phyloP scores from a whole-genome alignment of 306 rosid species.

The Arachis hypogaea region DNA sequence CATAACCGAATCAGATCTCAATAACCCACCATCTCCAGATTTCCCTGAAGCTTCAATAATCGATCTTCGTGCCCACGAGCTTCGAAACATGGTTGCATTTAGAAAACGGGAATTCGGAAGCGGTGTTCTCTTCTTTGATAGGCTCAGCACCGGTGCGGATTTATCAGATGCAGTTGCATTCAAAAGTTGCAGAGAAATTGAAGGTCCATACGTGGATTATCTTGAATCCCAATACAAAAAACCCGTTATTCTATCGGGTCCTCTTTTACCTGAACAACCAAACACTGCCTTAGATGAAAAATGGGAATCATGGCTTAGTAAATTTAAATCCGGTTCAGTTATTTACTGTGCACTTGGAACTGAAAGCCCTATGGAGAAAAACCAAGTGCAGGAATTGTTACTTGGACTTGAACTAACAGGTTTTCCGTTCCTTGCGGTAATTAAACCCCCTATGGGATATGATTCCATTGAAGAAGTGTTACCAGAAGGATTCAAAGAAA shows the following conservation, averaged over 20 bases:
- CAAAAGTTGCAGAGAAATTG: conserved; percentile 41
- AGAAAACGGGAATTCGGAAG: neutral
- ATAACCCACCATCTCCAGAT: conserved; percentile 1
- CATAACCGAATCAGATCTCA: conserved; percentile 22
- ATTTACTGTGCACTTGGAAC: conserved; percentile 40
- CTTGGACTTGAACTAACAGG: conserved; percentile 43
- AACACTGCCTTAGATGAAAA: conserved; percentile 26
- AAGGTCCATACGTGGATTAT: conserved; percentile 31
- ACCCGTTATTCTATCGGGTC: conserved; percentile 39
- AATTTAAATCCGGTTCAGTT: conserved; percentile 32
- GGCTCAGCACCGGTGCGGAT: neutral
- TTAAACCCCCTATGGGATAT: conserved; percentile 24
- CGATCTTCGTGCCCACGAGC: conserved; percentile 31
- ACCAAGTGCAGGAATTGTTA: conserved; percentile 31
- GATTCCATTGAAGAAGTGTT: conserved; percentile 32
- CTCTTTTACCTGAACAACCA: conserved; percentile 29
- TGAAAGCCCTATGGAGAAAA: conserved; percentile 13
- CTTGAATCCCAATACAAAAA: conserved; percentile 13
- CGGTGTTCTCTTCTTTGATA: conserved; percentile 21
- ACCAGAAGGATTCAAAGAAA: conserved; percentile 34
- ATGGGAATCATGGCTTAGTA: conserved; percentile 33
- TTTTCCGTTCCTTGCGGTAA: conserved; percentile 41
- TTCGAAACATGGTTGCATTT: neutral
- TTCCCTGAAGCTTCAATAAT: conserved; percentile 32
- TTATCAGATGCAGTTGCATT: conserved; percentile 32